Conservation (phyloP, 2,329 filamentous ascomycete genomes). For the Ceratocystis smalleyi region DNA sequence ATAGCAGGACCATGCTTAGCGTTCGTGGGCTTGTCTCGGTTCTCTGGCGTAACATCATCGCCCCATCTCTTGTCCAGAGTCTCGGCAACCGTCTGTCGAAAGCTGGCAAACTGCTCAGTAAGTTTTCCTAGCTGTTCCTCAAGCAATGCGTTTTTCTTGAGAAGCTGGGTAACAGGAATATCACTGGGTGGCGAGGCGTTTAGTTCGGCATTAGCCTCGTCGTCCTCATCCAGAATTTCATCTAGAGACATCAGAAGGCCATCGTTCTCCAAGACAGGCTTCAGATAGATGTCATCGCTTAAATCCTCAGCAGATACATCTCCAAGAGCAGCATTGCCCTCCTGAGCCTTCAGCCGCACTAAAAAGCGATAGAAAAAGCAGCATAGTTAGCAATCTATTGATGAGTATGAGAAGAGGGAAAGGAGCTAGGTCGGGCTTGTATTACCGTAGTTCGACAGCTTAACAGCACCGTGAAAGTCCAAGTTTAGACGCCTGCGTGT, state of each 20-base stretch:
- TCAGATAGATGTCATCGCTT: slow-evolving; percentile 64
- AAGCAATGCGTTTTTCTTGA: slow-evolving; percentile 26
- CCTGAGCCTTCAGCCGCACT: slow-evolving; percentile 35
- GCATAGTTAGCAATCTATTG: not conserved
- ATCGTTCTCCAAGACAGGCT: slow-evolving; percentile 77
- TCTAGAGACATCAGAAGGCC: slow-evolving; percentile 77
- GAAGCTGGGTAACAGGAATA: not conserved
- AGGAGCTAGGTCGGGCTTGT: not conserved
- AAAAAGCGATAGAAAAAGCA: not conserved
- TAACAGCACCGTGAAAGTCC: slow-evolving; percentile 60
- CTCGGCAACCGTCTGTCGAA: slow-evolving; percentile 48
- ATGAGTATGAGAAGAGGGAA: not conserved
- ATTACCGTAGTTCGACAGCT: slow-evolving; percentile 54
- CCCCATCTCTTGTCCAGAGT: slow-evolving; percentile 52
- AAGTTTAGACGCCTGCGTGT: slow-evolving; percentile 42
- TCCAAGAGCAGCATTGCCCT: slow-evolving; percentile 34
- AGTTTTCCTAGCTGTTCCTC: slow-evolving; percentile 42
- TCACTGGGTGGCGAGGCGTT: not conserved
- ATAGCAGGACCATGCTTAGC: slow-evolving; percentile 16
- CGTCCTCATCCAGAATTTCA: slow-evolving; percentile 44
- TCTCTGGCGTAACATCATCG: slow-evolving; percentile 30
- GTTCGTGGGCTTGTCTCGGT: slow-evolving; percentile 23
- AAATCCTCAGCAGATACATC: slow-evolving; percentile 48
- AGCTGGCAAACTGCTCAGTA: slow-evolving; percentile 50
- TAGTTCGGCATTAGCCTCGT: slow-evolving; percentile 22